phyloP scores from a whole-genome alignment of 768 basidiomycete species.

The Macrolepiota fuliginosa region DNA sequence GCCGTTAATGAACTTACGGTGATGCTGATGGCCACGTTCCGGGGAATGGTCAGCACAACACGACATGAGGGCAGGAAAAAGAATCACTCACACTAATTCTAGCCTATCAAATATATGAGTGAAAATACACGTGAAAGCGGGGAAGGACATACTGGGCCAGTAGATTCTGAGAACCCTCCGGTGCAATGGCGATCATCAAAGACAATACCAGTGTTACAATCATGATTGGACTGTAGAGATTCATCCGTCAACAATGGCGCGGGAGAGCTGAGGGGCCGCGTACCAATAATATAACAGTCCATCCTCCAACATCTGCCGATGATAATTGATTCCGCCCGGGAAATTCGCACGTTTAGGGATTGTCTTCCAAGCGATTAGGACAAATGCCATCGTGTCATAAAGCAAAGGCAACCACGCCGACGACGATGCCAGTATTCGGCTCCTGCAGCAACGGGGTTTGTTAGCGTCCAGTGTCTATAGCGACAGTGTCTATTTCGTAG shows the following conservation, averaged over 20 bases:
- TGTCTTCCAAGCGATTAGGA: constrained; percentile 35
- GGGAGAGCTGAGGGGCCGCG: neutral
- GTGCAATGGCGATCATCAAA: constrained; percentile 42
- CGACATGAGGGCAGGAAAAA: neutral
- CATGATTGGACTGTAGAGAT: constrained; percentile 37
- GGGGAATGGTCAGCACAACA: neutral
- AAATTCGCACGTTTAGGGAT: constrained; percentile 28
- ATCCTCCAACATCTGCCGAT: constrained; percentile 42
- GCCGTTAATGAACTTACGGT: neutral
- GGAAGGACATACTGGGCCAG: constrained; percentile 40
- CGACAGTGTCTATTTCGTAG: neutral
- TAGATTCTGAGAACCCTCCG: constrained; percentile 42
- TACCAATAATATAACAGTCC: constrained; percentile 50
- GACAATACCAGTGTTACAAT: constrained; percentile 42
- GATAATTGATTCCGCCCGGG: constrained; percentile 29
- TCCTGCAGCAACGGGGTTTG: constrained; percentile 22
- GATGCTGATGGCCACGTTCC: neutral
- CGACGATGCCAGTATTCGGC: constrained; percentile 36
- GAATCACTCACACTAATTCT: constrained; percentile 3
- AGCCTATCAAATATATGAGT: neutral
- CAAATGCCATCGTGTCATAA: constrained; percentile 42
- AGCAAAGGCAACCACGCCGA: constrained; percentile 49
- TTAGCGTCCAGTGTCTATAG: neutral
- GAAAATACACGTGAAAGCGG: neutral
- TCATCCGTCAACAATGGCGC: neutral